Conservation (phyloP, 805 yeast species). For the Isabelozyma heimii region DNA sequence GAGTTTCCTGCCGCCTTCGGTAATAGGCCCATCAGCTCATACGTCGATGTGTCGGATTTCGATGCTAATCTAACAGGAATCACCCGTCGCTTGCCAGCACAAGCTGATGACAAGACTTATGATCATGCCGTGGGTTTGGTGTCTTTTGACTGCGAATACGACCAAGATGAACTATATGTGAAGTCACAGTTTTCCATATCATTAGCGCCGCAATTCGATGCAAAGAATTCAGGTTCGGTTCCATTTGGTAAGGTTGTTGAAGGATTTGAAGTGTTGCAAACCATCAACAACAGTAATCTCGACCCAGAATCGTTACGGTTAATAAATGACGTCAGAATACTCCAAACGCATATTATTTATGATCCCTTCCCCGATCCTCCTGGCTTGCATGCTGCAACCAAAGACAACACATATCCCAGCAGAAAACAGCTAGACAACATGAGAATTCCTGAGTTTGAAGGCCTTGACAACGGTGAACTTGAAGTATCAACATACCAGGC, state of each 20-base stretch:
- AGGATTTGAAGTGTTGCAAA: constrained; percentile 46
- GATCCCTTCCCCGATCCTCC: constrained; percentile 49
- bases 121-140: constrained; percentile 10
- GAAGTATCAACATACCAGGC: constrained; percentile 49
- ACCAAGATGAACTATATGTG: not conserved
- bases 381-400: constrained; percentile 5
- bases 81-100: too few relatives aligned
- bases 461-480: constrained; percentile 9
- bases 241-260: constrained; percentile 54
- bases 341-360: constrained; percentile 47
- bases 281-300: constrained; percentile 35
- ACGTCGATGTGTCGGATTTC: constrained; percentile 3
- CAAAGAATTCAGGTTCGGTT: not conserved
- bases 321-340: constrained; percentile 39
- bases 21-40: constrained; percentile 7
- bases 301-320: constrained; percentile 24
- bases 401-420: not conserved
- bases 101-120: not conserved
- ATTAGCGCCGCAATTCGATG: not conserved
- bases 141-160: constrained; percentile 6
- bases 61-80: not conserved
- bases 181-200: constrained; percentile 13
- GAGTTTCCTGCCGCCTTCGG: constrained; percentile 30
- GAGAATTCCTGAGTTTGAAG: constrained; percentile 13
- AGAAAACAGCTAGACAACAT: constrained; percentile 3